Conservation (phyloP, 768 basidiomycete genomes). For the Lactifluus rugatus region DNA sequence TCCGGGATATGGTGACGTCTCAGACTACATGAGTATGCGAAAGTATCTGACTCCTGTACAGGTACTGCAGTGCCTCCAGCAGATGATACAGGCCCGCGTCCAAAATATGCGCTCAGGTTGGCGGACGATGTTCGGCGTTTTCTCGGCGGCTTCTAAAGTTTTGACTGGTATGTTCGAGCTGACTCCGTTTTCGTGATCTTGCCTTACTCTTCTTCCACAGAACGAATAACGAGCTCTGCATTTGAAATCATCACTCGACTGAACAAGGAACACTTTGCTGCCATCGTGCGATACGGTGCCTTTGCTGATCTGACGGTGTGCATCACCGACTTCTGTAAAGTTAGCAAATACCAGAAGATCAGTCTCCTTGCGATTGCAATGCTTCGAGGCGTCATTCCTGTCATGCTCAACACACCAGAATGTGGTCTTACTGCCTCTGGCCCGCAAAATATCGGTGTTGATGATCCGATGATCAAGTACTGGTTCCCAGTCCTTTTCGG, state of each 20-base stretch:
- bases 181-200: background rate
- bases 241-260: conserved; percentile 93
- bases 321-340: conserved; percentile 98
- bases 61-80: conserved; percentile 96
- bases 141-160: conserved; percentile 91
- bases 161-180: conserved; percentile 53
- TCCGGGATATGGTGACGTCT: conserved; percentile 79
- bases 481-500: conserved; percentile 96
- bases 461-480: conserved; percentile 89
- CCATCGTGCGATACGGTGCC: conserved; percentile 88
- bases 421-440: conserved; percentile 34
- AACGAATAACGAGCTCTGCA: conserved; percentile 84
- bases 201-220: conserved; percentile 31
- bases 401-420: conserved; percentile 81
- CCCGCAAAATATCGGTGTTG: conserved; percentile 34
- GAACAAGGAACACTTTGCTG: conserved; percentile 81
- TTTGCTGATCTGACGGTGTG: conserved; percentile 96
- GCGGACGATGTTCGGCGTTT: conserved; percentile 99
- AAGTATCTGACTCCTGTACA: conserved; percentile 25
- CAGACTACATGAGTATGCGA: background rate
- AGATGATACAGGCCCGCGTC: conserved; percentile 95
- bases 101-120: conserved; percentile 96
- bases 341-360: conserved; percentile 98
- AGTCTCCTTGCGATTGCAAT: conserved; percentile 93
- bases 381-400: conserved; percentile 86